A percentile compares a stretch with the other conserved stretches of the same genome.
These are phyloP conservation scores for Kandelia obovata DNA, from an alignment of 345 rosid species.

Conservation along the genomic window DNA sequence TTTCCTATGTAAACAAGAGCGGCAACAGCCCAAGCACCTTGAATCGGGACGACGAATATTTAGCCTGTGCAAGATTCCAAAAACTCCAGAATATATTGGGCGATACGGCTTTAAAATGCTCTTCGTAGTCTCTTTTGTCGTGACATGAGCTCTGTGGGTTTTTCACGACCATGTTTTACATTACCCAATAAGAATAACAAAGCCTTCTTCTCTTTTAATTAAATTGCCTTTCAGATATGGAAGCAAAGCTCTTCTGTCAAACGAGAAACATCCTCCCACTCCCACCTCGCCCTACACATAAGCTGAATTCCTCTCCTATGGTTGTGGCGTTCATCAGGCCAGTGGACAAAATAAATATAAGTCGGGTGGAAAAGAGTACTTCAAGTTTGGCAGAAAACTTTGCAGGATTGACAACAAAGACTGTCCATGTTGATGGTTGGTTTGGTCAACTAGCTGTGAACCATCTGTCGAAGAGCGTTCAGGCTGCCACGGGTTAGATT, in stretches of 20 bases:
- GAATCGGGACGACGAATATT: neutral
- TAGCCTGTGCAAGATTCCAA: neutral
- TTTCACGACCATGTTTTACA: neutral
- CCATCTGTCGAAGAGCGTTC: constrained; percentile 52
- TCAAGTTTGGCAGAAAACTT: constrained; percentile 7
- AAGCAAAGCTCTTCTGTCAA: constrained; percentile 22
- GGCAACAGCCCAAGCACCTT: neutral
- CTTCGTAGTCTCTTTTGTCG: neutral
- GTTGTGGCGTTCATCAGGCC: constrained; percentile 36
- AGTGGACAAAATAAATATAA: constrained; percentile 8
- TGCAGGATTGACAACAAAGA: constrained; percentile 16
- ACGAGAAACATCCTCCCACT: constrained; percentile 6
- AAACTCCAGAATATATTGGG: neutral
- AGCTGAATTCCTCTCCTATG: constrained; percentile 15
- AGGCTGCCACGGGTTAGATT: constrained; percentile 49
- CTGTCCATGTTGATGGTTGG: constrained; percentile 47
- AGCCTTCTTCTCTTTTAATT: neutral
- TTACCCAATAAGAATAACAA: neutral
- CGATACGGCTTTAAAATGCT: constrained; percentile 1
- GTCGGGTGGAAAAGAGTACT: constrained; percentile 14
- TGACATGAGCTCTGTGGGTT: neutral
- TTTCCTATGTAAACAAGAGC: too few relatives aligned
- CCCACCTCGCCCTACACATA: neutral
- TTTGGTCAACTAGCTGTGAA: constrained; percentile 50
- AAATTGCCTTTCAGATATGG: constrained; percentile 25